phyloP scores from a whole-genome alignment of 2,329 filamentous ascomycete species.

The Fusarium sp. region DNA sequence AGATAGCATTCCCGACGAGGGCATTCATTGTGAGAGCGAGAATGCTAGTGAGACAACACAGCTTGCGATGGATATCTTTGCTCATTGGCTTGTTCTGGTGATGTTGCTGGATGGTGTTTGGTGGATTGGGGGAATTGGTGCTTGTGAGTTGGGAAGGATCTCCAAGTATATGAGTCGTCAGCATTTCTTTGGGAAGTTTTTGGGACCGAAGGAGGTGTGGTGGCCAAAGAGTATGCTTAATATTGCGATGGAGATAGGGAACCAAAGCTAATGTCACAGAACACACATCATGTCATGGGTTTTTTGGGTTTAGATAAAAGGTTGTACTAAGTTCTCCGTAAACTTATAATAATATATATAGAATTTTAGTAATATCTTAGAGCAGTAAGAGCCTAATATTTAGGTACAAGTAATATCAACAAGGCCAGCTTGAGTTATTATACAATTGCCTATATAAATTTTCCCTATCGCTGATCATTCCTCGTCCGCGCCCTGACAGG shows the following conservation, averaged over 20 bases:
- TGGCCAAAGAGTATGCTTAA: conserved; percentile 52
- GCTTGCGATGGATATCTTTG: conserved; percentile 52
- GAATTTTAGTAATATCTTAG: too few relatives aligned
- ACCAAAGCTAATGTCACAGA: neutral
- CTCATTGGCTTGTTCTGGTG: conserved; percentile 53
- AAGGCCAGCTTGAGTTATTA: neutral
- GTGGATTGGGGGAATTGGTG: conserved; percentile 53
- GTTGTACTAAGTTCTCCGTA: too few relatives aligned
- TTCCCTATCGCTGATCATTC: neutral
- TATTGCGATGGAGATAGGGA: conserved; percentile 19
- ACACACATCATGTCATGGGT: too few relatives aligned
- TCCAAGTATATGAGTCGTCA: conserved; percentile 29
- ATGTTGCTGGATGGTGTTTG: conserved; percentile 53
- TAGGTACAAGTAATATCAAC: neutral
- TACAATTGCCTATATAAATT: fast-evolving
- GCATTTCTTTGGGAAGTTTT: conserved; percentile 12
- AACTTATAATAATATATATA: too few relatives aligned
- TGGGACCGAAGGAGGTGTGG: conserved; percentile 36
- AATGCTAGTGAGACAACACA: conserved; percentile 18
- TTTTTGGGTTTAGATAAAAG: neutral
- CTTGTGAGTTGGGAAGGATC: conserved; percentile 49
- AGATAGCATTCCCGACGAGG: neutral
- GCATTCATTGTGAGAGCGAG: neutral
- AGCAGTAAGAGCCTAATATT: too few relatives aligned
- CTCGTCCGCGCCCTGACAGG: neutral